These are phyloP conservation scores for Bertia moriformis DNA, from an alignment of 2,329 filamentous ascomycete species.

Conservation along the genomic window DNA sequence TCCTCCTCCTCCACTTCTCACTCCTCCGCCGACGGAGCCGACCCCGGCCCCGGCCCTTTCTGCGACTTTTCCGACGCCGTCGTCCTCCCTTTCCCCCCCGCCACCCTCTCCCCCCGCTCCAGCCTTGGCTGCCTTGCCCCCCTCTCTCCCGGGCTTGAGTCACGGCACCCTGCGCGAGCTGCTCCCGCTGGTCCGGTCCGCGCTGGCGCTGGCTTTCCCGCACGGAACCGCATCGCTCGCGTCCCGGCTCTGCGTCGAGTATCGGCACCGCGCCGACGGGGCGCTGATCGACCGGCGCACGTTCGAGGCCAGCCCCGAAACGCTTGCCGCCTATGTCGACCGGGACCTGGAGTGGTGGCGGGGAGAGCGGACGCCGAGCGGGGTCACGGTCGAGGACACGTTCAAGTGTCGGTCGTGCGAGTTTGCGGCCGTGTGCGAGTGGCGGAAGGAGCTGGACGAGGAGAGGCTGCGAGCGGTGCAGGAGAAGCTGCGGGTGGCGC, in stretches of 20 bases:
- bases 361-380: constrained; percentile 55
- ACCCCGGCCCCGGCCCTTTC: neutral
- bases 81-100: too few relatives aligned
- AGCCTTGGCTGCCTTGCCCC: too few relatives aligned
- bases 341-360: constrained; percentile 78
- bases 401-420: constrained; percentile 81
- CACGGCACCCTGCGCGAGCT: constrained; percentile 27
- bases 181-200: constrained; percentile 25
- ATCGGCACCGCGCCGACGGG: constrained; percentile 35
- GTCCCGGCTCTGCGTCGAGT: constrained; percentile 35
- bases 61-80: neutral
- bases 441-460: constrained; percentile 58
- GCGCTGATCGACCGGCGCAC: constrained; percentile 37
- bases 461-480: constrained; percentile 19
- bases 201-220: constrained; percentile 36
- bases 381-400: constrained; percentile 70
- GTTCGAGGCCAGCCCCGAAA: constrained; percentile 50
- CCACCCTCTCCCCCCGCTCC: too few relatives aligned
- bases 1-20: constrained; percentile 2
- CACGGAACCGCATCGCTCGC: constrained; percentile 30
- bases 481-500: neutral
- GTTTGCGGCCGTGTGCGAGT: constrained; percentile 65
- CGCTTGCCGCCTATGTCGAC: constrained; percentile 50
- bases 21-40: neutral
- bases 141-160: too few relatives aligned